Base-by-base conservation (phyloP, 176 grass and related monocot genomes). In the Lolium rigidum region DNA sequence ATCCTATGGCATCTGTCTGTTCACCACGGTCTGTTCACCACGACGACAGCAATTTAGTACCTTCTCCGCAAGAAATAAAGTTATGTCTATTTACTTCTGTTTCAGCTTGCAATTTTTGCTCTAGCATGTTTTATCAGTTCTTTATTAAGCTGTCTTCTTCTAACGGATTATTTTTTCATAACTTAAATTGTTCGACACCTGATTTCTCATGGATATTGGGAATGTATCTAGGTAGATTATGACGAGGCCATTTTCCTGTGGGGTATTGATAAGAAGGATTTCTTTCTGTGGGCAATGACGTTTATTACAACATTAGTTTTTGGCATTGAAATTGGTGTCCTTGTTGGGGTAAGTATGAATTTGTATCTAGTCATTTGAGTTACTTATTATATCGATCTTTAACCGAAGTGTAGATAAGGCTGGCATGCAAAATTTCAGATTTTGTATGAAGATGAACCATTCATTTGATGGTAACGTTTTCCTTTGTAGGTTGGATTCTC, bases 321-420 rank as follows among this genome's bases (percentile, higher is more conserved):
- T 86, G 93, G 96, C 60, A 98, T 98, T 82, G 96, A 98, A 73
- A 95, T 95, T 88, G 96, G 96, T 61, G 96, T 98, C 50, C 83
- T 98, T 90, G 55, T 98, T 70, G 96, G 96, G 86, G 96, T 98
- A 92, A 84, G 83, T 80, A 26, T 43, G 48, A 77, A 58, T 52
- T 61, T 79, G 37, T 79, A 63, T 25, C 20, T 1, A 7, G 7
- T 82, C 13, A 82, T 79, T 77, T 38, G 17, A 38, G 50, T 76
- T 76, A 26, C 6, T 0, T 52, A 74, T 25, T 28, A 20, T 37
- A 35, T 35, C 31, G 31, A 43, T 47, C 39, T 65, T 74, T 5
- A 57, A 8, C 21, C 76, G 60, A 80, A 50, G 43, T 50, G 43
- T 66, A 9, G 43, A 50, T 26, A 80, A 80, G 41, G 26, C 4